Base-by-base conservation (phyloP, 805 yeast genomes). In the Danielia oregonensis region DNA sequence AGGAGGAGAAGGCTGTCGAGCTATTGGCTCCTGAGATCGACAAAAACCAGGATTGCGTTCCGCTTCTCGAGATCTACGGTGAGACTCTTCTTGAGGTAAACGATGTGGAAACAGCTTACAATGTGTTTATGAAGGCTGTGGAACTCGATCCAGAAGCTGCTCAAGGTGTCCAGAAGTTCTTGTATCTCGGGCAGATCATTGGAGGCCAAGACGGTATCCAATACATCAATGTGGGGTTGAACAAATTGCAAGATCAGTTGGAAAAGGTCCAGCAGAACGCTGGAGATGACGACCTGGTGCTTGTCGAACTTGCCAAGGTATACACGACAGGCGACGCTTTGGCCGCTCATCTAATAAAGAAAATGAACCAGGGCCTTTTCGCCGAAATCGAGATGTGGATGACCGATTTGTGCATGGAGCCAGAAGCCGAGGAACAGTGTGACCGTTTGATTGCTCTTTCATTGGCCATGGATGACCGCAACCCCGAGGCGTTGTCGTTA, bases 341-440 rank as follows among this genome's bases (percentile, higher is more conserved):
- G 42, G 44, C 24, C 34, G 46, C 13, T 26, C 69, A 69, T 39
- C 60, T 74, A 26, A 56, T 72, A 13, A 74, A 74, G 43, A 85
- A 83, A 54, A 54, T 86, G 30, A 78, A 82, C 43, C 84, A 80
- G 52, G 96, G 91, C 0, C 65, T 86, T 17, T 79, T 91, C 46
- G 81, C 96, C 5, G 74, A 82, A 65, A 84, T 93, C 51, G 98
- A 91, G 60, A 83, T 86, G 37, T 89, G 96, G 96, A 86, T 88
- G 97, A 91, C 97, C 1, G 97, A 91, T 65, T 66, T 89, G 44
- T 89, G 97, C 65, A 87, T 89, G 96, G 95, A 86, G 51, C 78
- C 78, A 3, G 79, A 82, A 46, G 97, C 97, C 2, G 97, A 93
- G 60, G 15, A 57, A 6, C 72, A 78, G 56, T 93, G 97, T 62